Percentiles rank a stretch among this genome's conserved stretches.
These are phyloP conservation scores for Saksenaea vasiformis DNA, from an alignment of 371 early-diverging fungal species.

Conservation along the genomic window DNA sequence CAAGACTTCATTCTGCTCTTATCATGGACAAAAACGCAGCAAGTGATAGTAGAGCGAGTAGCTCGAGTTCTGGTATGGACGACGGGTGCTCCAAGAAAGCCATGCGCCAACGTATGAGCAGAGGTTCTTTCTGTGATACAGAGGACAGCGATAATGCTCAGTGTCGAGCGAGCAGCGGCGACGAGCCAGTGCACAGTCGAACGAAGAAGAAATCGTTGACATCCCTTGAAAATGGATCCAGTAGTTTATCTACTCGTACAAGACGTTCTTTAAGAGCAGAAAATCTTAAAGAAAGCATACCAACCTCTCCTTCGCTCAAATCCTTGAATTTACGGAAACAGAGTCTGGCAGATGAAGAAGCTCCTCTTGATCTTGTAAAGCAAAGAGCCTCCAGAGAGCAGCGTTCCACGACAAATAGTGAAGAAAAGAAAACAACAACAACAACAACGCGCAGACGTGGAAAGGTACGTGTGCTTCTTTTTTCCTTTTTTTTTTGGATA, in stretches of 20 bases:
- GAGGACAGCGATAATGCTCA: background rate
- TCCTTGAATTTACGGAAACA: slow-evolving; percentile 27
- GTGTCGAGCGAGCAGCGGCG: background rate
- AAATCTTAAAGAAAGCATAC: slow-evolving; percentile 42
- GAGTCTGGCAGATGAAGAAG: slow-evolving; percentile 22
- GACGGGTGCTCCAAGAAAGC: background rate
- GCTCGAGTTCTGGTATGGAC: background rate
- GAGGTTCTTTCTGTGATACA: background rate
- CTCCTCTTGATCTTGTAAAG: slow-evolving; percentile 11
- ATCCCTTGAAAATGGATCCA: background rate
- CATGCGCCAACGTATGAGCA: background rate
- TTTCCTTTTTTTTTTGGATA: background rate
- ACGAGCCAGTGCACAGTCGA: background rate
- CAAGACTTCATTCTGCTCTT: slow-evolving; percentile 4
- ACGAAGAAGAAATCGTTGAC: slow-evolving; percentile 14
- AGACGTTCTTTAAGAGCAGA: slow-evolving; percentile 37
- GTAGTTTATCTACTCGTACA: slow-evolving; percentile 9
- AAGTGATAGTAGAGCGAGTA: background rate
- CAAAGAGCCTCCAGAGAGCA: background rate
- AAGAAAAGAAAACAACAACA: background rate
- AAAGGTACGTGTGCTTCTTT: slow-evolving; percentile 26
- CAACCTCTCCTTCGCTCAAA: slow-evolving; percentile 32
- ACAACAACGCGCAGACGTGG: slow-evolving; percentile 33
- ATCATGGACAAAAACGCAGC: background rate
- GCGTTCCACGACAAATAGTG: slow-evolving; percentile 5